Base-by-base conservation (phyloP, 371 early-diverging fungal genomes). In the Mortierella sp. region DNA sequence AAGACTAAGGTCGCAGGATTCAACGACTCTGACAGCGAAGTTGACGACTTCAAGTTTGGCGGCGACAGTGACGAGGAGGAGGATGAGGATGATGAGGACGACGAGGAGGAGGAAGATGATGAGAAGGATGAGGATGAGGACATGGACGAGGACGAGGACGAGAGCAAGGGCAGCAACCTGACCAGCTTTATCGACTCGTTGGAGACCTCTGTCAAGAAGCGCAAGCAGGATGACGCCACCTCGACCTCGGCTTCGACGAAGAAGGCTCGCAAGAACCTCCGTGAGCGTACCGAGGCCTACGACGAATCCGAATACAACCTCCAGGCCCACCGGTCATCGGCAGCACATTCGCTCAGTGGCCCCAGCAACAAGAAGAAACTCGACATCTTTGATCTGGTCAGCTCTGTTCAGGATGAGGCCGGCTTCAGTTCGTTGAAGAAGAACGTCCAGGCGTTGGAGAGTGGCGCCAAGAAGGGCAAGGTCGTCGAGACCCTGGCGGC, bases 261-360 rank as follows among this genome's bases (percentile, higher is more conserved):
- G 53, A 90, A 89, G 74, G 85, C 88, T 53, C 87, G 86, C 66
- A 88, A 88, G 66, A 85, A 85, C 50, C 68, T 91, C 11, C 83
- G 88, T 47, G 93, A 94, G 85, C 81, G 88, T 39, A 93, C 91
- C 2, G 96, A 96, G 84, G 92, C 91, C 1, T 93, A 91, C 66
- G 87, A 91, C 39, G 96, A 96, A 80, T 92, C 89, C 8, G 96
- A 96, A 85, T 97, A 91, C 85, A 93, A 94, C 73, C 83, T 96
- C 53, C 73, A 88, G 19, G 88, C 90, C 9, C 89, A 87, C n/a
- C 70, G 81, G 19, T 68, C 82, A 0, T 50, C 78, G 1, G 77
- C 85, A n/a, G 72, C 81, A 16, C 73, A 77, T 52, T 73, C 77
- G 8, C 44, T 50, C 43, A 50, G 64, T 43, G 72, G 71, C 41